phyloP scores from a whole-genome alignment of 371 early-diverging fungal genomes.

The Rhizomucor pusillus region DNA sequence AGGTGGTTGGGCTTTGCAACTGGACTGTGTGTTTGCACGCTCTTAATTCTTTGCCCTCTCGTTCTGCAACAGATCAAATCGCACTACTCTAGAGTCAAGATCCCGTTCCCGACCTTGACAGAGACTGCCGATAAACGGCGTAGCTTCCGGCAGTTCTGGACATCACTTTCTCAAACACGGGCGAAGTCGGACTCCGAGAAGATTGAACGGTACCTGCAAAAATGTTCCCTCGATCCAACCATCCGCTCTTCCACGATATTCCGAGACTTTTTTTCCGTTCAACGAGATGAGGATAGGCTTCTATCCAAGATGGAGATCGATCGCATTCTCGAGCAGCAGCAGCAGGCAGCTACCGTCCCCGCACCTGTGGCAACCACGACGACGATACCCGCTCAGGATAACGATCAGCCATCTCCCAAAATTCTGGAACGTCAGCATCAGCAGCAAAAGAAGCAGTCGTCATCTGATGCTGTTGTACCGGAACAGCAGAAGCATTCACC shows the following conservation, averaged over 20 bases:
- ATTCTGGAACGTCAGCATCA: too few relatives aligned
- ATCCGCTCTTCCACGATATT: conserved; percentile 34
- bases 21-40: too few relatives aligned
- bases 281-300: conserved; percentile 41
- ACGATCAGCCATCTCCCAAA: neutral
- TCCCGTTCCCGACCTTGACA: conserved; percentile 38
- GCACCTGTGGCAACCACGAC: neutral
- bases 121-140: conserved; percentile 31
- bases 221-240: conserved; percentile 30
- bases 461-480: too few relatives aligned
- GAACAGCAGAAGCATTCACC: too few relatives aligned
- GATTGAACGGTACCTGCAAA: conserved; percentile 39
- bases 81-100: conserved; percentile 40
- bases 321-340: neutral
- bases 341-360: neutral
- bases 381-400: too few relatives aligned
- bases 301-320: conserved; percentile 10
- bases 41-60: too few relatives aligned
- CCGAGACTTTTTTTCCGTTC: conserved; percentile 48
- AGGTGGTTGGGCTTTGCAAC: too few relatives aligned
- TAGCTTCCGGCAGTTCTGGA: conserved; percentile 30
- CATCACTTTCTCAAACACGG: conserved; percentile 21
- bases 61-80: conserved; percentile 29
- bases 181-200: conserved; percentile 45
- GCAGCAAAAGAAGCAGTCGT: too few relatives aligned